Evolutionary conservation across 192 early-diverging fungal species (phyloP).

Genomic region (Podochytrium sp.): DNA sequence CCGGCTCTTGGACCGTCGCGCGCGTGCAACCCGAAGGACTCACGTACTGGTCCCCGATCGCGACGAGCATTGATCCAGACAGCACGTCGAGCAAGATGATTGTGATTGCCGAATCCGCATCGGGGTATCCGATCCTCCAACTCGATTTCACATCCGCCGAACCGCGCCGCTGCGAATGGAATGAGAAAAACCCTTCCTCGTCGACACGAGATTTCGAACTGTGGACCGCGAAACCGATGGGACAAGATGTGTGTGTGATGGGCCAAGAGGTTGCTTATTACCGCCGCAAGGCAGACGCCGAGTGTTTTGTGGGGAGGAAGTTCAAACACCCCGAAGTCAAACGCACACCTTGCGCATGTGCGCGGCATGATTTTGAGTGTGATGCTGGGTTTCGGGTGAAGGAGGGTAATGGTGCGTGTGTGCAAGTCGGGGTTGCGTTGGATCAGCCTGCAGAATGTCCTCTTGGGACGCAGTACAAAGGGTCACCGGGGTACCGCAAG

Average conservation of each 20-base stretch:
- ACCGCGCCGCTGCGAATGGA: conserved; percentile 67
- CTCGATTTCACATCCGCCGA: conserved; percentile 72
- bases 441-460: conserved; percentile 71
- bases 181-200: conserved; percentile 54
- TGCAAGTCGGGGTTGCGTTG: conserved; percentile 53
- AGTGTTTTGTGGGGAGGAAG: conserved; percentile 74
- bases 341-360: conserved; percentile 70
- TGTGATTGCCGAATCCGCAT: conserved; percentile 46
- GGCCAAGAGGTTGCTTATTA: conserved; percentile 74
- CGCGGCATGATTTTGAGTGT: conserved; percentile 89
- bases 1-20: conserved; percentile 61
- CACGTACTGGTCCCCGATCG: conserved; percentile 47
- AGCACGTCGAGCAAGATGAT: conserved; percentile 77
- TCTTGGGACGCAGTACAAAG: conserved; percentile 67
- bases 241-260: conserved; percentile 74
- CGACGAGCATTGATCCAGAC: conserved; percentile 79
- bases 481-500: conserved; percentile 77
- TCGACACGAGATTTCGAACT: conserved; percentile 70
- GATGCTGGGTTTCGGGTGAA: conserved; percentile 73
- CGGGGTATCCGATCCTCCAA: conserved; percentile 54
- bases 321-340: conserved; percentile 63
- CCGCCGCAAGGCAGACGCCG: conserved; percentile 74
- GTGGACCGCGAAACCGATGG: conserved; percentile 60
- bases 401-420: conserved; percentile 54
- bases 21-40: conserved; percentile 44